Conservation (phyloP, 768 basidiomycete species). For the Psilocybe cubensis region DNA sequence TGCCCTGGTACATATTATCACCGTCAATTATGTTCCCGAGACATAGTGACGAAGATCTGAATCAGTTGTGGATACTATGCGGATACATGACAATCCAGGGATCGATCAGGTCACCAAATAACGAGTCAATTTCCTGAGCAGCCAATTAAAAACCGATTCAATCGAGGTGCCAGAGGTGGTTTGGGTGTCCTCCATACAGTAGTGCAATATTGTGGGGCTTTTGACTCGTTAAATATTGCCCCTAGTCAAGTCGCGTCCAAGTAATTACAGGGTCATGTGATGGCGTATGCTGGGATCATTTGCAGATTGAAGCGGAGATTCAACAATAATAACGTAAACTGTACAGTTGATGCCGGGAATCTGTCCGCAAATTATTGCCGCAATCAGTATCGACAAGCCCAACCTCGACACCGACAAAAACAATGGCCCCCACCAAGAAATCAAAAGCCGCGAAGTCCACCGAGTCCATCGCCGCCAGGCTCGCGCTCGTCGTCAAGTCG, state of each 20-base stretch:
- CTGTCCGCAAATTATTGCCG: slow-evolving; percentile 3
- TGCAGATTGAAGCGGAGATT: slow-evolving; percentile 24
- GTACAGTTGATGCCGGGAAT: slow-evolving; percentile 24
- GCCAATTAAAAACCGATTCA: too few relatives aligned
- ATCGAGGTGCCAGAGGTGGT: too few relatives aligned
- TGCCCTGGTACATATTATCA: too few relatives aligned
- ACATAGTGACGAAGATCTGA: slow-evolving; percentile 9
- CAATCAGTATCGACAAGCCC: slow-evolving; percentile 19
- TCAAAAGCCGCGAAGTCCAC: slow-evolving; percentile 92
- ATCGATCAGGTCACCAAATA: background rate
- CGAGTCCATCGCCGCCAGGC: slow-evolving; percentile 91
- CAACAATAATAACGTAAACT: slow-evolving; percentile 34
- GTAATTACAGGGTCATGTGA: slow-evolving; percentile 3
- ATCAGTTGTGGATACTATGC: background rate
- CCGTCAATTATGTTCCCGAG: background rate
- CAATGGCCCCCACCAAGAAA: slow-evolving; percentile 96
- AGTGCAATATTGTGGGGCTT: background rate
- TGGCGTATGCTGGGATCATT: too few relatives aligned
- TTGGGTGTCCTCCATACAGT: too few relatives aligned
- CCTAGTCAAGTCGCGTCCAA: slow-evolving; percentile 3
- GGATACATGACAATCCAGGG: background rate
- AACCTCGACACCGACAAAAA: slow-evolving; percentile 28
- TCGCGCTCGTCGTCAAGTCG: slow-evolving; percentile 97
- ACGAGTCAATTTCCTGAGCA: too few relatives aligned
- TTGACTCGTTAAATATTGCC: background rate